Percentiles rank a stretch among this genome's conserved stretches.
phyloP scores from a whole-genome alignment of 768 basidiomycete genomes.

The Mycena sanguinolenta region DNA sequence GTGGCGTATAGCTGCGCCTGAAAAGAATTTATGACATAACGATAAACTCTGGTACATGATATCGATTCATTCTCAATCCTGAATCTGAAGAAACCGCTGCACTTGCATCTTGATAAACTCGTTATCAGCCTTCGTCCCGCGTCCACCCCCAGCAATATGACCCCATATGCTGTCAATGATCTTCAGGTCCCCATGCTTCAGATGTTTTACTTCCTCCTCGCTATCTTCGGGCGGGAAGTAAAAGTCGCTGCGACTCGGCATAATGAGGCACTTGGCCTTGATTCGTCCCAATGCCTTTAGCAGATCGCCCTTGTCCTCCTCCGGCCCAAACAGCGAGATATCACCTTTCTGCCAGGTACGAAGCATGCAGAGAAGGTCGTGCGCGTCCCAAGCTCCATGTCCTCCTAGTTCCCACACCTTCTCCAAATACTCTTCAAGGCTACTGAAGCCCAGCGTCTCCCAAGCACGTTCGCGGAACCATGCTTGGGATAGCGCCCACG shows the following conservation, averaged over 20 bases:
- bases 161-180: constrained; percentile 38
- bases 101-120: constrained; percentile 32
- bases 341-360: constrained; percentile 35
- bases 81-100: constrained; percentile 18
- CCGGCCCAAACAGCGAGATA: constrained; percentile 27
- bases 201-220: constrained; percentile 29
- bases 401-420: constrained; percentile 28
- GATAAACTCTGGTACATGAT: too few species aligned
- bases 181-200: constrained; percentile 29
- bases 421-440: constrained; percentile 28
- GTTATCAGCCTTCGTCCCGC: constrained; percentile 30
- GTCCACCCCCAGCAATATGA: constrained; percentile 34
- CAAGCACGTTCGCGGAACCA: constrained; percentile 36
- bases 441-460: constrained; percentile 27
- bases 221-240: constrained; percentile 36
- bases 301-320: constrained; percentile 33
- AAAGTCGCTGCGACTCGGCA: constrained; percentile 34
- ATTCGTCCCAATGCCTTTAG: constrained; percentile 31
- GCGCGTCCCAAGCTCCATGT: constrained; percentile 29
- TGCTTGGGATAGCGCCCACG: constrained; percentile 36
- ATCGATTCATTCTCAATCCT: not conserved
- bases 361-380: constrained; percentile 28
- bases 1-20: too few species aligned
- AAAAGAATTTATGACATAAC: too few species aligned
- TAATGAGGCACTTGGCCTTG: constrained; percentile 27